Conservation (phyloP, 352 stramenopile genomes). For the Globisporangium viniferum region DNA sequence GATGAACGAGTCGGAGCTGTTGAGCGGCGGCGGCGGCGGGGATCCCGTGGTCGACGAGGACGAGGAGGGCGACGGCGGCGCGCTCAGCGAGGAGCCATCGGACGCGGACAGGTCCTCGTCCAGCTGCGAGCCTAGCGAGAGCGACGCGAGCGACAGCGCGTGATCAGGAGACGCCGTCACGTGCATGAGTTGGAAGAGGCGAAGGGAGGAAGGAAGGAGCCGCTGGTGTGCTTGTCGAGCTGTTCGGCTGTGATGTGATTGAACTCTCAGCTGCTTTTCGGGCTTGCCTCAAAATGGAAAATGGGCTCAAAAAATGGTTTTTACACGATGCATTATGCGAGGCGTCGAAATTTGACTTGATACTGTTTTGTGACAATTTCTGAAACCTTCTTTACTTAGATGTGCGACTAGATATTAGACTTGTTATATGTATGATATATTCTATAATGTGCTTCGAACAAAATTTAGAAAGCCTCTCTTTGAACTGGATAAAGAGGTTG, state of each 20-base stretch:
- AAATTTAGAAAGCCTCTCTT: not conserved
- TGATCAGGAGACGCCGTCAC: not conserved
- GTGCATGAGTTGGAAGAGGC: not conserved
- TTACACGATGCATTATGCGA: not conserved
- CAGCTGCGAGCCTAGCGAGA: not conserved
- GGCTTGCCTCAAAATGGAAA: not conserved
- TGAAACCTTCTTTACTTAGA: not conserved
- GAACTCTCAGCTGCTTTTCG: not conserved
- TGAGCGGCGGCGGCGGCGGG: not conserved
- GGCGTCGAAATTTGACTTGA: not conserved
- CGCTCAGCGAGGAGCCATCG: not conserved
- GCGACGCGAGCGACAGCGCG: not conserved
- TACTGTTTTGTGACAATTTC: not conserved
- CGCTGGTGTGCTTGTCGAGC: not conserved
- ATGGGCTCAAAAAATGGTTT: constrained; percentile 1
- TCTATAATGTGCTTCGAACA: not conserved
- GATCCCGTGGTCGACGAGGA: not conserved
- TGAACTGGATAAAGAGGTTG: not conserved
- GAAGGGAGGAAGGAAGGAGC: not conserved
- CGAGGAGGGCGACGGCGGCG: constrained; percentile 1
- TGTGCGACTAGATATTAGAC: not conserved
- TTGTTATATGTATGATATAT: not conserved
- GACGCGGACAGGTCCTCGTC: not conserved
- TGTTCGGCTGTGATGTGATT: not conserved
- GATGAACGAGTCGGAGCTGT: constrained; percentile 10